Percentiles rank a stretch among this genome's conserved stretches.
These are phyloP conservation scores for Agrostemma githago DNA, from an alignment of 148 eudicot species.

Conservation along the genomic window DNA sequence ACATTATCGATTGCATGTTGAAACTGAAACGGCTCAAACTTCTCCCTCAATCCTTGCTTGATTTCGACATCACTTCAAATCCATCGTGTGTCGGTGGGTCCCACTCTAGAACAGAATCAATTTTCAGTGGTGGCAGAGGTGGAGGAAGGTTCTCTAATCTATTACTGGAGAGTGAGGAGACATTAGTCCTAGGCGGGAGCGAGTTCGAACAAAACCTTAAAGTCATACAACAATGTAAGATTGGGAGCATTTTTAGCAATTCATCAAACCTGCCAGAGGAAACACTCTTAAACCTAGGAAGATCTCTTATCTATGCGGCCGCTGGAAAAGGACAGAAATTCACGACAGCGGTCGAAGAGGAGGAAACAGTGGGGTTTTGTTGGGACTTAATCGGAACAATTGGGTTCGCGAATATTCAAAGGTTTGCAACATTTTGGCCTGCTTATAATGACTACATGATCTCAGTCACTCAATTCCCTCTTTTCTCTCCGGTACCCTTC, in stretches of 20 bases:
- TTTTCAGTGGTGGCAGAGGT: conserved; percentile 20
- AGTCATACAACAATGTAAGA: conserved; percentile 73
- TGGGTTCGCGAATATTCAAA: conserved; percentile 42
- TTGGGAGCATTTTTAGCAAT: conserved; percentile 61
- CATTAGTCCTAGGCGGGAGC: conserved; percentile 65
- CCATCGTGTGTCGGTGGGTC: conserved; percentile 11
- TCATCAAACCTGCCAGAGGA: conserved; percentile 61
- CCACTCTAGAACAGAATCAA: conserved; percentile 37
- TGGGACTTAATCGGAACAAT: conserved; percentile 67
- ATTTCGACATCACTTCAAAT: conserved; percentile 30
- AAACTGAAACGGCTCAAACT: conserved; percentile 82
- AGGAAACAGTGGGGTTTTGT: conserved; percentile 80
- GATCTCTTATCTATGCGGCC: conserved; percentile 75
- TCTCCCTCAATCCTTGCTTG: conserved; percentile 67
- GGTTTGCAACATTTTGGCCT: conserved; percentile 67
- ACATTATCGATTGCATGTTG: conserved; percentile 75
- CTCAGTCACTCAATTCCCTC: conserved; percentile 62
- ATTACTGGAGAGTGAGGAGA: conserved; percentile 74
- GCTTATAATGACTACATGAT: conserved; percentile 62
- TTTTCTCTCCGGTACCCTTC: conserved; percentile 74
- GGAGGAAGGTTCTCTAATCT: conserved; percentile 52
- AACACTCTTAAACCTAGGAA: conserved; percentile 68
- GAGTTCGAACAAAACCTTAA: conserved; percentile 87
- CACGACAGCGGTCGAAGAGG: conserved; percentile 83
- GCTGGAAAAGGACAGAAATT: conserved; percentile 97